Base-by-base conservation (phyloP, 202 grass and related monocot species). In the Elaeis oleifera region DNA sequence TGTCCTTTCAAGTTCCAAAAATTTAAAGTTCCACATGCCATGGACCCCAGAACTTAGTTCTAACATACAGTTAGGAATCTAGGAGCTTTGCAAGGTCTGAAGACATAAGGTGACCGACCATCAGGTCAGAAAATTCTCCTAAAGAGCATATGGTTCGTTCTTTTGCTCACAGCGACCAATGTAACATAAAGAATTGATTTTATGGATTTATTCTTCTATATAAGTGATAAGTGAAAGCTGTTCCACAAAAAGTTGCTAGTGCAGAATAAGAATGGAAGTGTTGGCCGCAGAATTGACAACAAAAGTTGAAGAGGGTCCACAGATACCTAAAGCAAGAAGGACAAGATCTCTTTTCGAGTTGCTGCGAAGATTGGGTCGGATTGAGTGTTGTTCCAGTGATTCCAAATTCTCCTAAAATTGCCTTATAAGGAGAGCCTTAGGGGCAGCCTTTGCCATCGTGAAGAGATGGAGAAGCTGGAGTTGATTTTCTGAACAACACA, bases 351-450 rank as follows among this genome's bases (percentile, higher is more conserved):
- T 49, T 60, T 54, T 57, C 5, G 36, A 89, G 63, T 81, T 81
- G 69, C 58, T 56, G 71, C 67, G 84, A 84, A 79, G 71, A 79
- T 68, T 74, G 71, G 75, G 48, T 54, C 74, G 74, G 77, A 59
- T 76, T 76, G 54, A 74, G 58, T 81, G 75, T 60, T 61, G 36
- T 44, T 44, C 36, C 36, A 44, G 14, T 44, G 36, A 44, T 44
- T 44, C 36, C 36, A 44, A 44, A 44, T 44, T 44, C 36, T 83
- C 73, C 79, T 54, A 78, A 64, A 86, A 87, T 84, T 68, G 73
- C 82, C 77, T 89, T 99, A 99, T 94, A 99, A 99, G 76, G 71
- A 78, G 80, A 49, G 24, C 75, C 75, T 71, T 60, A 44, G 57
- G 53, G 59, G 49, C 73, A 73, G 65, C 79, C 58, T 78, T 99